Conservation (phyloP, 1,139 yeast genomes). For the Magnusiomyces ingens region DNA sequence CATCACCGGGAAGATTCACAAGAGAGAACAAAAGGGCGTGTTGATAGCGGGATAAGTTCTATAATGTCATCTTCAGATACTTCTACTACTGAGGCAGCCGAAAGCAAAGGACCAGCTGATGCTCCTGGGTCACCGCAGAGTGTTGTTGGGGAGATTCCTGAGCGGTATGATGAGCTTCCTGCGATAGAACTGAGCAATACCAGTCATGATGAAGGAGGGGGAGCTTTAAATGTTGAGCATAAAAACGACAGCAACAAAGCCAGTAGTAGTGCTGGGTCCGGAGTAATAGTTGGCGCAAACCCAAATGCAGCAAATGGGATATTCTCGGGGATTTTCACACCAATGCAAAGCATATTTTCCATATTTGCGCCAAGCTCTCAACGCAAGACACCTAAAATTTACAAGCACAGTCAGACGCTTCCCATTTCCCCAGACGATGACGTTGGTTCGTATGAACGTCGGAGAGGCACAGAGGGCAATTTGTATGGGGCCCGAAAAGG, state of each 20-base stretch:
- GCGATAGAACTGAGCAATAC: conserved; percentile 8
- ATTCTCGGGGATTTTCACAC: conserved; percentile 5
- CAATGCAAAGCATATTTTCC: conserved; percentile 25
- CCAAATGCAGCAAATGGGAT: too few species aligned
- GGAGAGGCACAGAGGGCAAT: too few species aligned
- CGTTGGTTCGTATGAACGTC: conserved; percentile 18
- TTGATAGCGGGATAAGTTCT: too few species aligned
- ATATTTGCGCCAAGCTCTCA: conserved; percentile 32
- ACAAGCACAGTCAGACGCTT: conserved; percentile 30
- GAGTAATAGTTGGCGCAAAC: too few species aligned
- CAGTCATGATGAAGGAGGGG: conserved; percentile 5
- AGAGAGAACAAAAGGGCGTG: too few species aligned
- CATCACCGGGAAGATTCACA: too few species aligned
- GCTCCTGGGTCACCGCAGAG: conserved; percentile 16
- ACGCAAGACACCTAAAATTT: conserved; percentile 28
- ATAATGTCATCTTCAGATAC: too few species aligned
- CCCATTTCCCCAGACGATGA: conserved; percentile 19
- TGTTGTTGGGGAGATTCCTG: conserved; percentile 13
- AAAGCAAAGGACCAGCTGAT: conserved; percentile 21
- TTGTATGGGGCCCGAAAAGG: too few species aligned
- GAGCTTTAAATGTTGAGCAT: background rate
- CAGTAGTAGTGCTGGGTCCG: too few species aligned
- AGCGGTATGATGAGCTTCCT: background rate
- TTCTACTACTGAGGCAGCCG: conserved; percentile 4
- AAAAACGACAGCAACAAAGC: background rate